Evolutionary conservation across 768 basidiomycete genomes (phyloP).

Genomic region (Lactarius akahatsu): DNA sequence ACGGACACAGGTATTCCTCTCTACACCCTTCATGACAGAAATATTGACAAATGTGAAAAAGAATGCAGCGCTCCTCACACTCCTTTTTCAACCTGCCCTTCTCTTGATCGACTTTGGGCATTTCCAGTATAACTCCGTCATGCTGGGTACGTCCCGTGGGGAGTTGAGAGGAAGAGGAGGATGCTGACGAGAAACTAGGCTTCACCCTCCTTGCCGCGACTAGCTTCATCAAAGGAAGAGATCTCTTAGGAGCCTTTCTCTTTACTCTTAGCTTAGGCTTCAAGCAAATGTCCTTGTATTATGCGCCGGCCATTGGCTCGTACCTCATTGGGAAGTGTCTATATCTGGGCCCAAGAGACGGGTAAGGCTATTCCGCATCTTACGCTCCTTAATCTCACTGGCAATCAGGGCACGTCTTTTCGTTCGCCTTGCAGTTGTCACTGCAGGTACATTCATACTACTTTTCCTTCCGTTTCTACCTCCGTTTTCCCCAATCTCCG

Average conservation of each 20-base stretch:
- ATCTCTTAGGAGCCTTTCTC: conserved; percentile 70
- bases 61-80: conserved; percentile 65
- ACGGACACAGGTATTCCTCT: conserved; percentile 66
- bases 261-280: conserved; percentile 88
- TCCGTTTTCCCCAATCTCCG: conserved; percentile 49
- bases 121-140: conserved; percentile 94
- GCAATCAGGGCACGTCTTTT: conserved; percentile 50
- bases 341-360: conserved; percentile 65
- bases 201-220: conserved; percentile 68
- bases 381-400: conserved; percentile 5
- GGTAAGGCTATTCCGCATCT: conserved; percentile 51
- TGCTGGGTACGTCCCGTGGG: conserved; percentile 65
- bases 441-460: conserved; percentile 58
- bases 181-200: conserved; percentile 41
- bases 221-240: conserved; percentile 65
- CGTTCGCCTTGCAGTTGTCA: conserved; percentile 61
- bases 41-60: conserved; percentile 31
- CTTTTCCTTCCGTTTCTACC: conserved; percentile 82
- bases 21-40: neutral
- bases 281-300: conserved; percentile 97
- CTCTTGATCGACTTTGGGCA: conserved; percentile 89
- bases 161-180: neutral
- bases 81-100: conserved; percentile 82
- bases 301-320: conserved; percentile 87
- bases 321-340: conserved; percentile 90